phyloP scores from a whole-genome alignment of 352 stramenopile species.

The Plasmopara muralis region DNA sequence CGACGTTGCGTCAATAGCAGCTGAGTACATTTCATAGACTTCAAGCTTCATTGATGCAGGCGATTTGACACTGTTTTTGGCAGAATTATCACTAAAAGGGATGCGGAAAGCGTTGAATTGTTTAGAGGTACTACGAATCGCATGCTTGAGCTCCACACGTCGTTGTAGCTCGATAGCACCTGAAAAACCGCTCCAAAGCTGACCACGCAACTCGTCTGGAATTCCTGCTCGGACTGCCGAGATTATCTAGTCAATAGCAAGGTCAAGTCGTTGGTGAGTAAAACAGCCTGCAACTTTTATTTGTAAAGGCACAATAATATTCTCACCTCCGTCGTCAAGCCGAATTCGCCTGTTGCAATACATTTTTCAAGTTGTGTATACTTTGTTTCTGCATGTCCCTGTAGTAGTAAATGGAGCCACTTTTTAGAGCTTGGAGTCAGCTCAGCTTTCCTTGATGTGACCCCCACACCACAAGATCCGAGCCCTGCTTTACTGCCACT shows the following conservation, averaged over 20 bases:
- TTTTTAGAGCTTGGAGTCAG: slow-evolving; percentile 64
- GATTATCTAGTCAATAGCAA: slow-evolving; percentile 37
- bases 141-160: slow-evolving; percentile 49
- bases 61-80: slow-evolving; percentile 8
- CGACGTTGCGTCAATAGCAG: slow-evolving; percentile 30
- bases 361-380: slow-evolving; percentile 80
- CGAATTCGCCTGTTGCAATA: slow-evolving; percentile 51
- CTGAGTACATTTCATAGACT: slow-evolving; percentile 46
- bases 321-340: slow-evolving; percentile 52
- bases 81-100: slow-evolving; percentile 16
- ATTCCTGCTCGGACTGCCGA: slow-evolving; percentile 71
- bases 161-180: slow-evolving; percentile 53
- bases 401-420: slow-evolving; percentile 62
- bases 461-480: slow-evolving; percentile 16
- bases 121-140: slow-evolving; percentile 49
- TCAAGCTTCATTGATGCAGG: slow-evolving; percentile 23
- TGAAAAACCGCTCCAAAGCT: slow-evolving; percentile 73
- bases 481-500: slow-evolving; percentile 16
- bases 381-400: slow-evolving; percentile 75
- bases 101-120: slow-evolving; percentile 26
- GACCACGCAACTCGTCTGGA: slow-evolving; percentile 62
- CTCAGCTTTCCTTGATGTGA: slow-evolving; percentile 38
- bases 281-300: too few relatives aligned
- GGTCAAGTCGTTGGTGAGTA: not conserved
- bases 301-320: not conserved